These are phyloP conservation scores for Prosopis cineraria DNA, from an alignment of 306 rosid genomes.

Conservation along the genomic window DNA sequence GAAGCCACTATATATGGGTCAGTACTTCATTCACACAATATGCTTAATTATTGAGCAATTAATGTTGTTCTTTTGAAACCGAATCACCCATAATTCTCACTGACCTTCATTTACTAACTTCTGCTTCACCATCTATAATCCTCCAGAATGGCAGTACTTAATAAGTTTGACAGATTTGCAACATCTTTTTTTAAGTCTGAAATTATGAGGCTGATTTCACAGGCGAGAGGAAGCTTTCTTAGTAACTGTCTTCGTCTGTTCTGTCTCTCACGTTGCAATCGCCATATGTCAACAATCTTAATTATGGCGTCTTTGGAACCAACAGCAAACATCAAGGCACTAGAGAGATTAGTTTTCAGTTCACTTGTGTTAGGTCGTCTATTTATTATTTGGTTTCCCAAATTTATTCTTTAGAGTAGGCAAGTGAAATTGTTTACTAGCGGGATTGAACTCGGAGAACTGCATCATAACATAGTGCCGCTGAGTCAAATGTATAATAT, in stretches of 20 bases:
- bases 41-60: not conserved
- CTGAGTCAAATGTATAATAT: too few species aligned
- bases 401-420: too few species aligned
- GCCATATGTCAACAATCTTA: conserved; percentile 7
- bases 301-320: not conserved
- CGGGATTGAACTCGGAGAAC: too few species aligned
- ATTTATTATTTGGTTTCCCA: not conserved
- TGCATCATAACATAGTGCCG: too few species aligned
- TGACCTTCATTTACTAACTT: conserved; percentile 24
- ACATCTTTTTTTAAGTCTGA: not conserved
- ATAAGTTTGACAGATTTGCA: not conserved
- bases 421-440: too few species aligned
- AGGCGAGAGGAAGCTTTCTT: not conserved
- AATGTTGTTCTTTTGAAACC: conserved; percentile 33
- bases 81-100: conserved; percentile 29
- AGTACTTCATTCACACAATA: conserved; percentile 26
- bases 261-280: not conserved
- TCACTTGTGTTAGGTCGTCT: not conserved
- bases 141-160: not conserved
- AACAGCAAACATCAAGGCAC: not conserved
- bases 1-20: not conserved
- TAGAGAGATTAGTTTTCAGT: not conserved
- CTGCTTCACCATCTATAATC: not conserved
- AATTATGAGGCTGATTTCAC: not conserved
- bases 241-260: not conserved